Evolutionary conservation across 2,329 filamentous ascomycete species (phyloP).

Genomic region (Trichoderma semiorbis): DNA sequence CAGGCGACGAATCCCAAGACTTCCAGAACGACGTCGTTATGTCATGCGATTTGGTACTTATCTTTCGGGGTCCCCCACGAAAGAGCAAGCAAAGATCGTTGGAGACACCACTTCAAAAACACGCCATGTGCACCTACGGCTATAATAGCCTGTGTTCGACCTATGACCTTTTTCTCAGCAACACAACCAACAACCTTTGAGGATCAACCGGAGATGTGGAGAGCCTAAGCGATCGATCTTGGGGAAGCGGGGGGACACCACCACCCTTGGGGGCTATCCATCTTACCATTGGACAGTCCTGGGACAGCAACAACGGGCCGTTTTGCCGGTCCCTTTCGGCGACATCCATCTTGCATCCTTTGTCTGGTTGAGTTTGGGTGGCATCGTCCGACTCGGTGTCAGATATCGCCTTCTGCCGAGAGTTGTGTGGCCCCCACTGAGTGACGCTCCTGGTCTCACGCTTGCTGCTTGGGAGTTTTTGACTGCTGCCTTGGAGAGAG

Average conservation of each 20-base stretch:
- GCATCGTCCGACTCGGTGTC: neutral
- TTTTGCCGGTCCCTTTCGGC: neutral
- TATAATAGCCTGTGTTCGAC: neutral
- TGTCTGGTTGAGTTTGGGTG: neutral
- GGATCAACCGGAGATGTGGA: slow-evolving; percentile 10
- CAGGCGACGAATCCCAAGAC: neutral
- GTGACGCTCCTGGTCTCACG: neutral
- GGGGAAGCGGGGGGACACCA: slow-evolving; percentile 2
- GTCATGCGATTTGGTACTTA: slow-evolving; percentile 5
- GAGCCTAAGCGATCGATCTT: slow-evolving; percentile 8
- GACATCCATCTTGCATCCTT: neutral
- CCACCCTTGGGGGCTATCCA: neutral
- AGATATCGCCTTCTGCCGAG: neutral
- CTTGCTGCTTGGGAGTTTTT: neutral
- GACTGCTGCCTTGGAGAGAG: neutral
- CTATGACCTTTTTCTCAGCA: neutral
- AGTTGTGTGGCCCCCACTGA: neutral
- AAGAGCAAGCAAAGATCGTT: neutral
- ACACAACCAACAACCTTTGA: neutral
- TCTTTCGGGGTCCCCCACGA: neutral
- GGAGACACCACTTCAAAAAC: neutral
- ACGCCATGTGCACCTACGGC: neutral
- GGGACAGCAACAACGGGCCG: neutral
- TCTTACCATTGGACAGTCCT: neutral
- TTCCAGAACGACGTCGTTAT: neutral